phyloP scores from a whole-genome alignment of 805 yeast species.

The Grigorovia jiainica region DNA sequence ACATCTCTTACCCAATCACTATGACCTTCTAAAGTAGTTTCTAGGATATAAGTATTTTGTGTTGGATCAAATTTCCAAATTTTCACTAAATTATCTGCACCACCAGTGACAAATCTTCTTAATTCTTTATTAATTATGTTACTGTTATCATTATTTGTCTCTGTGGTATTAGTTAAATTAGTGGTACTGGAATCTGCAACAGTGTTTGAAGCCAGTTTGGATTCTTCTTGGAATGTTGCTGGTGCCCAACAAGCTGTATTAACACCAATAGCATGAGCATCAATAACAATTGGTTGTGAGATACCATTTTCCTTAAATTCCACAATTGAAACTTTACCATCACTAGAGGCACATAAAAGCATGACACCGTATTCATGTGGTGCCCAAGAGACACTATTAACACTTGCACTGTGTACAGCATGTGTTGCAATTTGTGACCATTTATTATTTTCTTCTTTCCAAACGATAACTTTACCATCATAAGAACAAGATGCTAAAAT shows the following conservation, averaged over 20 bases:
- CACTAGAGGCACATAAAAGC: constrained; percentile 82
- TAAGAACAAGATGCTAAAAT: constrained; percentile 91
- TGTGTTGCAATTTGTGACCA: constrained; percentile 88
- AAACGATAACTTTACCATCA: constrained; percentile 87
- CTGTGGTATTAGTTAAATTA: neutral
- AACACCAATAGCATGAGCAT: constrained; percentile 89
- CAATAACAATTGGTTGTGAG: constrained; percentile 42
- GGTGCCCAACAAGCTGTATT: constrained; percentile 97
- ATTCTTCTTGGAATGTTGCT: constrained; percentile 27
- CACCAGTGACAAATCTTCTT: constrained; percentile 85
- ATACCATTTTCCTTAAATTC: constrained; percentile 89
- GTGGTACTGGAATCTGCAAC: constrained; percentile 4
- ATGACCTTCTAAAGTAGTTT: constrained; percentile 78
- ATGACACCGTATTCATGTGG: constrained; percentile 95
- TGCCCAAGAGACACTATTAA: constrained; percentile 92
- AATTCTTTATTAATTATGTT: constrained; percentile 28
- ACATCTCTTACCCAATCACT: constrained; percentile 98
- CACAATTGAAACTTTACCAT: constrained; percentile 83
- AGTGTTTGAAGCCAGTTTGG: constrained; percentile 18
- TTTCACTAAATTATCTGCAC: constrained; percentile 88
- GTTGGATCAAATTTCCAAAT: constrained; percentile 68
- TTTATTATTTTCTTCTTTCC: constrained; percentile 86
- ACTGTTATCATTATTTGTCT: constrained; percentile 4
- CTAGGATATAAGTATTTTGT: constrained; percentile 54
- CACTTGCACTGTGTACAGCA: constrained; percentile 84